Base-by-base conservation (phyloP, 164 flowering plant genomes). In the Chloranthus sessilifolius region DNA sequence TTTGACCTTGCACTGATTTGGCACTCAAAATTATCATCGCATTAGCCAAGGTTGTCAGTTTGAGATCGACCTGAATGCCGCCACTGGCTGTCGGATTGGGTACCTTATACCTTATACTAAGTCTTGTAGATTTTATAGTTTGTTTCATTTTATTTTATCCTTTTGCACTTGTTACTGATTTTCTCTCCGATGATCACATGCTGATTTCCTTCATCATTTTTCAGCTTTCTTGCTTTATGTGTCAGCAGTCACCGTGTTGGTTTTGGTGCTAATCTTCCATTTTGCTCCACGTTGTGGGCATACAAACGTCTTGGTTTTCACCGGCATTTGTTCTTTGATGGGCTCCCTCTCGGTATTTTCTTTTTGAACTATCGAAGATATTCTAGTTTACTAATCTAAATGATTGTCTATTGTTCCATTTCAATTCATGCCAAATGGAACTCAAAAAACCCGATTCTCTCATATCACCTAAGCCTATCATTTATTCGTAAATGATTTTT, bases 301-400 rank as follows among this genome's bases (percentile, higher is more conserved):
- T 56, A 46, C 81, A 16, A 76, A 85, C 62, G 88, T 80, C 14
- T 60, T 88, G 48, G 75, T 85, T 39, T 88, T 65, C 75, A 83
- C 80, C 2, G 95, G 87, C 52, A 78, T 88, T 58, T 88, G 97
- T 64, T 89, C 97, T 7, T 63, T 85, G 65, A 79, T 86, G 88
- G 95, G 97, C 21, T 89, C 97, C 40, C 84, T 85, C 52, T 77
- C 88, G 73, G 95, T 86, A 78, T 66, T 42, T 43, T 38, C 31
- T 3, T 47, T 47, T 61, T 34, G 7, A 40, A 19, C 15, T 19
- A 20, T 19, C 22, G 2, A 10, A 27, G 5, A 2, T 35, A 38
- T 41, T 27, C 15, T 24, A 28, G 4, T 41, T 60, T 42, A 23
- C 34, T 25, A 7, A 34, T 16, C 19, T 55, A 7, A n/a, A 31